Base-by-base conservation (phyloP, 2,329 filamentous ascomycete genomes). In the Fusarium musae region DNA sequence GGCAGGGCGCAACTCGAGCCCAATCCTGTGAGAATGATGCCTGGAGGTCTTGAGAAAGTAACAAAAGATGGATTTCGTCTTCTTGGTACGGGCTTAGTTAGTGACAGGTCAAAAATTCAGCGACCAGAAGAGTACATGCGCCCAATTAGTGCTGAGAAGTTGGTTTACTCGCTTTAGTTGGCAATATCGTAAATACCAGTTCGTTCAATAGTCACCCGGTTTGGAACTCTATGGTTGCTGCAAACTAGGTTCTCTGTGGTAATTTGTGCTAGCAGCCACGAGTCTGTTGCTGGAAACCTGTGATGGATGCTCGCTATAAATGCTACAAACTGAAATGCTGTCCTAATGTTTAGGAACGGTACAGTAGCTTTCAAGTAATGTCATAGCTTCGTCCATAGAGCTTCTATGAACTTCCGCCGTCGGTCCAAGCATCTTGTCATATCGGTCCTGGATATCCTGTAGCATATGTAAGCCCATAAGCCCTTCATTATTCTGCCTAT, bases 101-200 rank as follows among this genome's bases (percentile, higher is more conserved):
- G 71, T 3, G 73, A 70, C 19, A 75, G 80, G 15, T 50, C 57
- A n/a, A 59, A 26, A 5, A 46, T 23, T 4, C 23, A 61, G 12
- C 77, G 78, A 5, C 21, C 21, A 3, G 78, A 82, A 56, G 75
- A 76, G 2, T 79, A 79, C 57, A 84, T 85, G 82, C 76, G 70
- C 3, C 82, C 83, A 0, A 75, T 85, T 2, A 83, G 83, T 60
- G 82, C 76, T 0, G 83, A 85, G 73, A 85, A 85, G 73, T 56
- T 43, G 3, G 21, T n/a, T 5, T 37, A 36, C 34, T 32, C 30
- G n/a, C n/a, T n/a, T n/a, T n/a, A n/a, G n/a, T n/a, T n/a, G n/a
- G n/a, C n/a, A n/a, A n/a, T n/a, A n/a, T n/a, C n/a, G n/a, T n/a
- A n/a, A n/a, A n/a, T n/a, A n/a, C n/a, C n/a, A n/a, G n/a, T n/a